Conservation (phyloP, 495 filamentous ascomycete genomes). For the Aspergillus coremiiformis region DNA sequence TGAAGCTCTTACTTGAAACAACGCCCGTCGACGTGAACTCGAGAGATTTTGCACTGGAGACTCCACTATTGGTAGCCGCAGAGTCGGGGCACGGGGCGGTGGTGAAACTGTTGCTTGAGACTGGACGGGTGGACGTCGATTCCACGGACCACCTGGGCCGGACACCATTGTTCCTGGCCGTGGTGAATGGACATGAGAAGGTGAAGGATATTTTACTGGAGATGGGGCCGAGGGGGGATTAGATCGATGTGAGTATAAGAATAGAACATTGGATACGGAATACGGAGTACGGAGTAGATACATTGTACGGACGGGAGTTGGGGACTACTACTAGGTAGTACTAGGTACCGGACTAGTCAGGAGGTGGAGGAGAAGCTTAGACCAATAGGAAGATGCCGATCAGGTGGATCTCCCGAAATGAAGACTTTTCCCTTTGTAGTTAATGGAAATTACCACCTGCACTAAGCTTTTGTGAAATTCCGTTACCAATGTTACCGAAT, state of each 20-base stretch:
- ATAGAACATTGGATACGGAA: too few species aligned
- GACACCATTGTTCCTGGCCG: background rate
- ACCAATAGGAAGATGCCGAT: background rate
- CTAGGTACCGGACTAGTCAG: too few species aligned
- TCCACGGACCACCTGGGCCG: background rate
- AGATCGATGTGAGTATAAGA: too few species aligned
- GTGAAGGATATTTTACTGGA: background rate
- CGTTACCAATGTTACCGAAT: too few species aligned
- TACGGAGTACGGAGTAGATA: too few species aligned
- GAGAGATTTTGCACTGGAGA: background rate
- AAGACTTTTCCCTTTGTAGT: too few species aligned
- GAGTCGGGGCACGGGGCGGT: background rate
- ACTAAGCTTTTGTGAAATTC: too few species aligned
- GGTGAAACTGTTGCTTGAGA: background rate
- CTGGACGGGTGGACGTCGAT: background rate
- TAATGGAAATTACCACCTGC: too few species aligned
- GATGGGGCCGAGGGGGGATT: background rate
- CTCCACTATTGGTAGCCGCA: background rate
- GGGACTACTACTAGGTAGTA: too few species aligned
- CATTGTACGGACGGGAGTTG: too few species aligned
- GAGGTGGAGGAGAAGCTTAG: background rate
- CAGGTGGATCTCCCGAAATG: background rate
- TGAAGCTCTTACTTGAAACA: constrained; percentile 7
- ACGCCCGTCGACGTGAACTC: background rate
- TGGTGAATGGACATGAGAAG: background rate